A percentile compares a stretch with the other conserved stretches of the same genome.
Evolutionary conservation across 2,329 filamentous ascomycete species (phyloP).

Genomic region (Paraphoma chrysanthemicola): DNA sequence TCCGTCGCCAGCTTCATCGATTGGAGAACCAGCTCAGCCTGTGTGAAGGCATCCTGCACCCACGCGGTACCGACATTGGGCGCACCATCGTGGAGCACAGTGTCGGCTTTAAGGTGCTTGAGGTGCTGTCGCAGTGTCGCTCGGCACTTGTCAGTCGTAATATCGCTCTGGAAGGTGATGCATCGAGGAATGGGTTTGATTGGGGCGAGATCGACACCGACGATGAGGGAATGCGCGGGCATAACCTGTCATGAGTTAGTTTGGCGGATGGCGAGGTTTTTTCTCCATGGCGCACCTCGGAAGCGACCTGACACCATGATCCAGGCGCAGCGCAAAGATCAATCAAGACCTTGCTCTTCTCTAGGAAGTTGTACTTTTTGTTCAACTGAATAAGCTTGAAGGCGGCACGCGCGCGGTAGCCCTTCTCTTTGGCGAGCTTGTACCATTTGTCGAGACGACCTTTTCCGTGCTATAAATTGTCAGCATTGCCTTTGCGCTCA

Average conservation of each 20-base stretch:
- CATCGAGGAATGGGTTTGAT: conserved; percentile 95
- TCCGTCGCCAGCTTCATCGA: conserved; percentile 93
- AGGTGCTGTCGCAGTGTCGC: conserved; percentile 87
- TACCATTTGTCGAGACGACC: conserved; percentile 99
- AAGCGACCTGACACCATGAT: conserved; percentile 69
- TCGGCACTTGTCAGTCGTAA: conserved; percentile 95
- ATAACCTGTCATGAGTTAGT: conserved; percentile 63
- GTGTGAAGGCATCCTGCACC: conserved; percentile 98
- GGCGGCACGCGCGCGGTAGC: conserved; percentile 91
- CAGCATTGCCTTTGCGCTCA: conserved; percentile 15
- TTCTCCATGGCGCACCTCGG: conserved; percentile 73
- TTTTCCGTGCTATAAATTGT: conserved; percentile 75
- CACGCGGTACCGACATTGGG: conserved; percentile 98
- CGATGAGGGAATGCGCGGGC: conserved; percentile 86
- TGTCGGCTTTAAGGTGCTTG: conserved; percentile 96
- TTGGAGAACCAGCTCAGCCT: conserved; percentile 90
- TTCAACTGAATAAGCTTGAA: conserved; percentile 99
- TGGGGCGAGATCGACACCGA: conserved; percentile 91
- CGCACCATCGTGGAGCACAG: conserved; percentile 94
- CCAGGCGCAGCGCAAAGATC: conserved; percentile 98
- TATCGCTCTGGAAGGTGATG: conserved; percentile 96
- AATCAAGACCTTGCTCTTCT: conserved; percentile 93
- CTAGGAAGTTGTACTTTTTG: conserved; percentile 98
- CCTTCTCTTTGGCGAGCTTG: conserved; percentile 97
- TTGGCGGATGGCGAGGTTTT: not conserved